Evolutionary conservation across 2,329 filamentous ascomycete species (phyloP).

Genomic region (Ceratocystis colombiana): DNA sequence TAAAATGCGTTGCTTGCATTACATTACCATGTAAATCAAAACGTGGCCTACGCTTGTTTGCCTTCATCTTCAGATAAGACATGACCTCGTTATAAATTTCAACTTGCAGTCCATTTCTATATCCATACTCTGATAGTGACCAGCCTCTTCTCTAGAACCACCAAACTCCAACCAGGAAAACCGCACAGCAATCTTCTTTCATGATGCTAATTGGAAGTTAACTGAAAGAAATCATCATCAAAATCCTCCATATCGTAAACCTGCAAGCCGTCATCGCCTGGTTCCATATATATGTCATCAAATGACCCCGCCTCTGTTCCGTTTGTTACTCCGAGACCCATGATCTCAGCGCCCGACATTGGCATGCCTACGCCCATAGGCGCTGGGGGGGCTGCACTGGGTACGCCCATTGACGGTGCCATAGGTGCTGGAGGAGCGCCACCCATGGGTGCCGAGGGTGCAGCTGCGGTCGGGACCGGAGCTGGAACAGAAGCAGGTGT

Average conservation of each 20-base stretch:
- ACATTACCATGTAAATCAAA: neutral
- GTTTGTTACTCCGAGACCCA: constrained; percentile 8
- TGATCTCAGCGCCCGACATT: constrained; percentile 7
- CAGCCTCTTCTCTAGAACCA: no score
- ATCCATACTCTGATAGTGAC: no score
- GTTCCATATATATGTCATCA: constrained; percentile 23
- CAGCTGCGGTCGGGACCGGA: constrained; percentile 27
- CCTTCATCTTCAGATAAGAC: no score
- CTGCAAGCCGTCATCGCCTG: constrained; percentile 19
- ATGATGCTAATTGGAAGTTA: neutral
- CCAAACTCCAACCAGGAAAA: no score
- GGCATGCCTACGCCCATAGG: constrained; percentile 14
- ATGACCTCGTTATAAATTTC: no score
- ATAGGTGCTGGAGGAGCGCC: constrained; percentile 25
- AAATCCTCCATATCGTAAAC: constrained; percentile 24
- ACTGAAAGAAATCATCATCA: constrained; percentile 21
- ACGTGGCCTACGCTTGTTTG: no score
- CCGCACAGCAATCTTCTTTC: no score
- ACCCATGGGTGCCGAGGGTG: constrained; percentile 25
- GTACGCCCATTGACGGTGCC: constrained; percentile 1
- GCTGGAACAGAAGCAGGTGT: constrained; percentile 27
- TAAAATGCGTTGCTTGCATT: neutral
- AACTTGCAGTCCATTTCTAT: no score
- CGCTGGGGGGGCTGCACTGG: constrained; percentile 11
- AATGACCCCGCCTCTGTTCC: constrained; percentile 15